Evolutionary conservation across 2,329 filamentous ascomycete species (phyloP), one percentile per base, ranked within the genome.

Genomic region (Venturia pyrina): DNA sequence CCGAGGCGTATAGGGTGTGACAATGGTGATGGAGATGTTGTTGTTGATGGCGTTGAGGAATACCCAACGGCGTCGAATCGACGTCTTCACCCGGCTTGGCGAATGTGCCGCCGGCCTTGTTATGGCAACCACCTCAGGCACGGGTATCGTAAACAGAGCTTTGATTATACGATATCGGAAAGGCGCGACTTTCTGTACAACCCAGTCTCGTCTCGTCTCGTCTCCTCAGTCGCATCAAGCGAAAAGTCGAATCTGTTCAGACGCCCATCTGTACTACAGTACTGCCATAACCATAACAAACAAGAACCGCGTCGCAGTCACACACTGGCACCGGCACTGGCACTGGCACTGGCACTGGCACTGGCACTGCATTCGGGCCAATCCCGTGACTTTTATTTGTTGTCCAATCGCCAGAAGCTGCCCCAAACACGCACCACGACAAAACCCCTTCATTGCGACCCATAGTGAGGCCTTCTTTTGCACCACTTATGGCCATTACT

Each of bases 401-500:
- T 43, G 41, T 43, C 24, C 48, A 28, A 28, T 53, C 48, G 48
- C 21, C 21, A 53, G 21, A 53, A 53, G 8, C 48, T 53, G 48
- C 48, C 48, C 13, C 48, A 53, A 53, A 53, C 48, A 53, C 48
- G 48, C 48, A 15, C 48, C 48, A 28, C n/a, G 8, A 28, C 21
- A n/a, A 61, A 40, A n/a, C 19, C 37, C 56, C 1, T 10, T 40
- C 32, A 37, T 17, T 21, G 15, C 32, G 57, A 43, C 32, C 57
- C 57, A 61, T 21, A 61, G 3, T n/a, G 57, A 13, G 57, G 40
- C 57, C 57, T 32, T 40, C 57, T n/a, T 40, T 61, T 61, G 57
- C 43, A 46, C 60, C 40, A 62, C 60, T 28, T 43, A 46, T 62
- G 60, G 60, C 37, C 17, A 15, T 62, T 28, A 44, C 21, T 19